A percentile compares a stretch with the other conserved stretches of the same genome.
Conservation (phyloP, 495 filamentous ascomycete species). For the Hyphodiscus hymeniophilus region DNA sequence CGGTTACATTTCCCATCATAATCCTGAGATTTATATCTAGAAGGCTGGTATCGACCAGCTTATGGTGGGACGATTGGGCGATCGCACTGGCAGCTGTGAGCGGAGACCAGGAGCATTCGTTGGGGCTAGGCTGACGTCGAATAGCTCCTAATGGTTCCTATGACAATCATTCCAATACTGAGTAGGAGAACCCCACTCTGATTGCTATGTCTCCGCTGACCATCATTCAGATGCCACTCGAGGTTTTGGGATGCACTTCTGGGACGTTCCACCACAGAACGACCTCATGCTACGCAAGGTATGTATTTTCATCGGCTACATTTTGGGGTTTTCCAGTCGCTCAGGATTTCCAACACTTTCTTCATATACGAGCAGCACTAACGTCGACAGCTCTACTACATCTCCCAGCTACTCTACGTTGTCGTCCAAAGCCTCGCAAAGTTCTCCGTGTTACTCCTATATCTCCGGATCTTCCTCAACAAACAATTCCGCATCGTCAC, state of each 20-base stretch:
- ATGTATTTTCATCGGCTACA: too few relatives aligned
- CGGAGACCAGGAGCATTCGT: background rate
- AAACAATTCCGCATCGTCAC: slow-evolving; percentile 24
- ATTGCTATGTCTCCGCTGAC: background rate
- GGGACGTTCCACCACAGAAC: background rate
- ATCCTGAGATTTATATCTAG: slow-evolving; percentile 1
- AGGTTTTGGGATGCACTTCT: slow-evolving; percentile 3
- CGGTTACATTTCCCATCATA: slow-evolving; percentile 1
- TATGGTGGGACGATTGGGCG: slow-evolving; percentile 8
- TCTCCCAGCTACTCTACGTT: slow-evolving; percentile 28
- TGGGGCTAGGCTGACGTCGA: background rate
- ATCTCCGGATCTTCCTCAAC: slow-evolving; percentile 39
- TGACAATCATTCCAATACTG: slow-evolving; percentile 2
- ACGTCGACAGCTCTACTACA: background rate
- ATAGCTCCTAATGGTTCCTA: slow-evolving; percentile 6
- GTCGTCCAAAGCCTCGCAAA: slow-evolving; percentile 31
- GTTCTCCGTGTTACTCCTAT: slow-evolving; percentile 41
- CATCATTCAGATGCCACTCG: background rate
- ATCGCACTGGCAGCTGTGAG: slow-evolving; percentile 1
- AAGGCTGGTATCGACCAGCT: background rate
- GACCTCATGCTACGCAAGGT: background rate
- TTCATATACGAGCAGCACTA: slow-evolving; percentile 18
- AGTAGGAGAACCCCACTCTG: background rate
- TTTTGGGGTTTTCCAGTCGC: too few relatives aligned
- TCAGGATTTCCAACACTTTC: too few relatives aligned